Base-by-base conservation (phyloP, 208 protist species). In the Crithidia mellificae region DNA sequence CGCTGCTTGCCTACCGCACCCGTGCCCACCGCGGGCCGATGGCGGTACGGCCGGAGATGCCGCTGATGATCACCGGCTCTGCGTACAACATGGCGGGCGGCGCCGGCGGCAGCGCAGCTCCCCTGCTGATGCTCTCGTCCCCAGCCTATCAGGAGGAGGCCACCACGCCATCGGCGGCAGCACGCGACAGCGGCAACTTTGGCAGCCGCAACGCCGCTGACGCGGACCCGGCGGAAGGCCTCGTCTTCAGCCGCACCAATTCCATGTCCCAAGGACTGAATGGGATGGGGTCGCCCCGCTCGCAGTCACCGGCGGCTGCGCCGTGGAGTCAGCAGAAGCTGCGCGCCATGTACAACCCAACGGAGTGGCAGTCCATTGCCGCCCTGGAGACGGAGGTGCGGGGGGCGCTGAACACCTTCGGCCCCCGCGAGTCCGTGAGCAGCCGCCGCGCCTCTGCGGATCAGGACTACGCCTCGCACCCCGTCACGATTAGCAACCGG, bases 351-450 rank as follows among this genome's bases (percentile, higher is more conserved):
- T 90, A 90, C 78, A 73, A 77, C 44, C 63, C 70, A 19, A 64
- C 69, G 17, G 84, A 90, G 74, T 76, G 81, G 77, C 73, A 84
- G 62, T 72, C 54, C 20, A 81, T 90, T 38, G 84, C 77, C 4
- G 70, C 72, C n/a, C 65, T 83, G 8, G 80, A 90, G 70, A 84
- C 66, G 41, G 77, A 90, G 69, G 84, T 90, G 25, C 84, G 84
- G 22, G 69, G 74, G 2, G 77, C 72, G 0, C 67, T 90, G 6
- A 62, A 75, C 63, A 43, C 55, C 17, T 66, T 75, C 68, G 70
- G 68, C 32, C 65, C 80, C 6, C 68, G 65, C 32, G 80, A 81
- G 19, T 69, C 68, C 11, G 61, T 55, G 15, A 59, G 55, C 47
- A 43, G 62, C 58, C 68, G 54, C 46, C 69, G 59, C 19, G 44